phyloP scores from a whole-genome alignment of 2,329 filamentous ascomycete species.

The Colletotrichum gloeosporioides region DNA sequence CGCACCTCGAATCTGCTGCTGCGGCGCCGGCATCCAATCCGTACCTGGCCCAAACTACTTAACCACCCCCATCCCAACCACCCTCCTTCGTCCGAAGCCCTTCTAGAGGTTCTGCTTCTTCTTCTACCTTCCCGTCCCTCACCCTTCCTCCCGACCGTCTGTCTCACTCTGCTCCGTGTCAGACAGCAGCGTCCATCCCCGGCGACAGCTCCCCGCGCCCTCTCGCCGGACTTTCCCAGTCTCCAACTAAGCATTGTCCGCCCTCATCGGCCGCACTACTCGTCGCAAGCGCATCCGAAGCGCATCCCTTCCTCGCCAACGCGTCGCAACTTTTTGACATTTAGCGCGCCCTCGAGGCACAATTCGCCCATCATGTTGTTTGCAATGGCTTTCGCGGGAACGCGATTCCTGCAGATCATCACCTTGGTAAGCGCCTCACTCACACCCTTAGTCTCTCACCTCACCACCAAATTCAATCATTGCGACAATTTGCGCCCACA shows the following conservation, averaged over 20 bases:
- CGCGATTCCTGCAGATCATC: constrained; percentile 66
- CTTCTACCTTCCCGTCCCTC: background rate
- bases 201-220: background rate
- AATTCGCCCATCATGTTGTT: constrained; percentile 59
- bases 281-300: background rate
- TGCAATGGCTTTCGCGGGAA: constrained; percentile 67
- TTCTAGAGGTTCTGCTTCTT: background rate
- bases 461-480: background rate
- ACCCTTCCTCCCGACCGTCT: background rate
- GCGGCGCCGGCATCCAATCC: background rate
- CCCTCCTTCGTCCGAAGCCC: constrained; percentile 1
- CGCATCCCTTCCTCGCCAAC: background rate
- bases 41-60: background rate
- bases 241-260: background rate
- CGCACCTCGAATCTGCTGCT: background rate
- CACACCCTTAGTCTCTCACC: background rate
- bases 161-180: background rate
- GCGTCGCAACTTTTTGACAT: background rate
- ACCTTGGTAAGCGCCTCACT: constrained; percentile 58
- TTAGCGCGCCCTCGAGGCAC: background rate
- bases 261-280: background rate
- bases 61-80: constrained; percentile 14
- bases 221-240: background rate
- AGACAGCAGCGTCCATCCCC: background rate
- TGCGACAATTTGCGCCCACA: background rate